Base-by-base conservation (phyloP, 352 stramenopile genomes). In the Phytophthora sp. region DNA sequence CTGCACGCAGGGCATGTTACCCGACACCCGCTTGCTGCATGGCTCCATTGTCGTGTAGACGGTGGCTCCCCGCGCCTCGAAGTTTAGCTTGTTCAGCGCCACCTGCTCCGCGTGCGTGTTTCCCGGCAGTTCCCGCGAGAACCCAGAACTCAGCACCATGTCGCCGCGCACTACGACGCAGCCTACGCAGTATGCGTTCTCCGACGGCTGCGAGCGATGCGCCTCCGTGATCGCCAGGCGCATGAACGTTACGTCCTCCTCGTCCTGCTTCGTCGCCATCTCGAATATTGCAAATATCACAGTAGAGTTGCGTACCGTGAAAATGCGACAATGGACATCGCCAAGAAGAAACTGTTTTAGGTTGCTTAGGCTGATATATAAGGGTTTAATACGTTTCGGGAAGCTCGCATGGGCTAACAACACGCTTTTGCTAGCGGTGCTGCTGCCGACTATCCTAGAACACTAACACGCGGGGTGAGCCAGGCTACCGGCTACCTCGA, bases 21-120 rank as follows among this genome's bases (percentile, higher is more conserved):
- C 88, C 9, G 88, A 96, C n/a, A 95, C 72, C n/a, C 89, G 78
- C 62, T 65, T 76, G 73, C 85, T 95, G 69, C 89, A 97, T 3
- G 89, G 88, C 81, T 97, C 89, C 89, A 97, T 97, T 11, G 88
- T 96, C 21, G 88, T 95, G 74, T 95, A 97, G 24, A 97, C 73
- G 2, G 86, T 94, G n/a, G 82, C 69, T 18, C 73, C 79, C 1
- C 57, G 26, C 9, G 88, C 89, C 27, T 88, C 57, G 31, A 92
- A 93, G 49, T 71, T 71, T 41, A 96, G 84, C 72, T 96, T 96
- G 23, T 80, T 60, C 33, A 97, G 76, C 26, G 88, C 88, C 31
- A 93, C 89, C 55, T 97, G 84, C 73, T 97, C 89, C 23, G 89
- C 88, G 72, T 97, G 89, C 27, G 89, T 96, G 75, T 97, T 97